These are phyloP conservation scores for Pontederia crassipes DNA, from an alignment of 176 grass and related monocot genomes.

Conservation along the genomic window DNA sequence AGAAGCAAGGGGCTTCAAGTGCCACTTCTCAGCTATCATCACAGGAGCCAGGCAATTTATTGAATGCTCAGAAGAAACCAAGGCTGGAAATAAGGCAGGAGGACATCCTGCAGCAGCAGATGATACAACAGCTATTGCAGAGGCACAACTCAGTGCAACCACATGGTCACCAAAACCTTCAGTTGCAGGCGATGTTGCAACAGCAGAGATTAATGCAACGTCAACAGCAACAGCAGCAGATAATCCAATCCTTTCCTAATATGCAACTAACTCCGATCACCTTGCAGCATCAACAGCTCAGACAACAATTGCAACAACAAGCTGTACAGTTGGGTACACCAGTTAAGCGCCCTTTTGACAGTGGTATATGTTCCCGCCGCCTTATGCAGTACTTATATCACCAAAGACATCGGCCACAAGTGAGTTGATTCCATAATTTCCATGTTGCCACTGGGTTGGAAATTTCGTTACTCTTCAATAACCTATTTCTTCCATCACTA, in stretches of 20 bases:
- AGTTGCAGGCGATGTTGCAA: constrained; percentile 67
- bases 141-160: constrained; percentile 42
- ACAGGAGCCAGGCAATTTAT: constrained; percentile 20
- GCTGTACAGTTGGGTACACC: constrained; percentile 29
- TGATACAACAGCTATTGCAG: constrained; percentile 66
- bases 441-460: too few relatives aligned
- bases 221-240: constrained; percentile 59
- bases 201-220: constrained; percentile 54
- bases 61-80: constrained; percentile 71
- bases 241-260: constrained; percentile 63
- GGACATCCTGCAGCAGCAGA: constrained; percentile 56
- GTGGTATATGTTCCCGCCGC: constrained; percentile 58
- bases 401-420: constrained; percentile 60
- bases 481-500: background rate
- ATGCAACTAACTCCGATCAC: constrained; percentile 44
- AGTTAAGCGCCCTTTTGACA: constrained; percentile 47
- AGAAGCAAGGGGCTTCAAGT: constrained; percentile 67
- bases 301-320: constrained; percentile 43
- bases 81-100: constrained; percentile 56
- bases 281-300: constrained; percentile 48
- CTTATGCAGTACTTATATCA: constrained; percentile 93
- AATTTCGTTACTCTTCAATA: too few relatives aligned
- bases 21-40: constrained; percentile 68
- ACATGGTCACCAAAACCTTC: constrained; percentile 56
- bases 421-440: constrained; percentile 23